Evolutionary conservation across 164 flowering plant genomes (phyloP), one percentile per base, ranked within the genome.

Genomic region (Vitis rupestris): DNA sequence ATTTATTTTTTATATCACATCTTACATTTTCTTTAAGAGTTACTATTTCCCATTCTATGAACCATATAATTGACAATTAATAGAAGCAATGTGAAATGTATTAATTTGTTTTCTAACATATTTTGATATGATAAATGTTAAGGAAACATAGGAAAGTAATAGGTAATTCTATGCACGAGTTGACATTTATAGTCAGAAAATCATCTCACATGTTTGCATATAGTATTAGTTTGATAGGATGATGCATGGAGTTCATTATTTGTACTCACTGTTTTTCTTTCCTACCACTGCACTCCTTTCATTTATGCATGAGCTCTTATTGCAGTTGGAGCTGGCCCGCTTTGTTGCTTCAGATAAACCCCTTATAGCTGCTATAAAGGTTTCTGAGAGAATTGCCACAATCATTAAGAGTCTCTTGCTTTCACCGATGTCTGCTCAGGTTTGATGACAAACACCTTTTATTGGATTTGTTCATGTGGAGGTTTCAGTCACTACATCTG

Each of bases 241-340:
- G 44, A 37, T 37, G 44, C 44, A 37, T 37, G 44, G 27, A 50
- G 44, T 64, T 60, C 51, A 51, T 9, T 12, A 12, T 49, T 66
- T 53, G 44, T 37, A 37, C 5, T 12, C 8, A n/a, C 16, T 56
- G 4, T 48, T 53, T 8, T 59, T 62, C 23, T 23, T 17, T 68
- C 23, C 11, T 59, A 0, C n/a, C 29, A 19, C 2, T 50, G 8
- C 30, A 48, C 50, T 70, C 6, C 23, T 1, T 63, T n/a, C 59
- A 50, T 66, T 81, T 65, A 78, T 61, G 31, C 65, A 23, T 75
- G 56, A 16, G 54, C 60, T 66, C 54, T 69, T 71, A 7, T 50
- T 83, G 78, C 88, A 96, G 99, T 72, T 88, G 80, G 98, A 96
- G 79, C 81, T 96, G 73, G 75, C 90, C 61, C 90, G 87, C 48